Percentiles rank a stretch among this genome's conserved stretches.
Conservation (phyloP, 129 eudicot species). For the Daucus carota region DNA sequence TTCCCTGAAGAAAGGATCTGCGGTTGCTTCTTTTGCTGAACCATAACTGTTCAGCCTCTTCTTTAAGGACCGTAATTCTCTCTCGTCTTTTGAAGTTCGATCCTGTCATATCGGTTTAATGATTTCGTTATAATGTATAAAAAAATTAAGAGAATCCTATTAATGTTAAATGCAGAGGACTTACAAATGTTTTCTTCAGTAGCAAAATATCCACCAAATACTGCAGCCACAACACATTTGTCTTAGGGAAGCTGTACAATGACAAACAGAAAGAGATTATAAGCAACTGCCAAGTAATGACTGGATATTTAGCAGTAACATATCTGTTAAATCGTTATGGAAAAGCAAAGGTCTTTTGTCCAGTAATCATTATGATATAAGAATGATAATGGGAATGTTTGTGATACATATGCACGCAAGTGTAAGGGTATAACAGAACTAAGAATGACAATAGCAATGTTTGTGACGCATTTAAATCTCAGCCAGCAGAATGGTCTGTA, state of each 20-base stretch:
- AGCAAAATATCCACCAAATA: slow-evolving; percentile 87
- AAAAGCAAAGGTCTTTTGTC: background rate
- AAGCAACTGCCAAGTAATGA: background rate
- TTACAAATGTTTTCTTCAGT: slow-evolving; percentile 72
- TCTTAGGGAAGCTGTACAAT: slow-evolving; percentile 79
- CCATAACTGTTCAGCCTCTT: slow-evolving; percentile 58
- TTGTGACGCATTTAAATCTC: background rate
- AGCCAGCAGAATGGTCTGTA: too few relatives aligned
- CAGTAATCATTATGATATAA: background rate
- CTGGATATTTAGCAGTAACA: background rate
- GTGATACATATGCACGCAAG: background rate
- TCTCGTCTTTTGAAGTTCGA: slow-evolving; percentile 58
- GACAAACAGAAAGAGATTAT: slow-evolving; percentile 9
- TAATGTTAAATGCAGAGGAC: slow-evolving; percentile 13
- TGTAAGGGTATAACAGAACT: background rate
- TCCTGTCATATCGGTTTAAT: slow-evolving; percentile 59
- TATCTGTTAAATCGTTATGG: background rate
- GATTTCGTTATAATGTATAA: too few relatives aligned
- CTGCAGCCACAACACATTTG: slow-evolving; percentile 90
- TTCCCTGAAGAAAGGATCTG: slow-evolving; percentile 66
- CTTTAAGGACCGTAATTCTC: slow-evolving; percentile 75
- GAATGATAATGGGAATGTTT: too few relatives aligned
- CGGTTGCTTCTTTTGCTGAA: slow-evolving; percentile 62
- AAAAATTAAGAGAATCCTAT: background rate
- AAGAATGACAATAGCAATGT: background rate